These are phyloP conservation scores for Terfezia boudieri DNA, from an alignment of 495 filamentous ascomycete species.

Conservation along the genomic window DNA sequence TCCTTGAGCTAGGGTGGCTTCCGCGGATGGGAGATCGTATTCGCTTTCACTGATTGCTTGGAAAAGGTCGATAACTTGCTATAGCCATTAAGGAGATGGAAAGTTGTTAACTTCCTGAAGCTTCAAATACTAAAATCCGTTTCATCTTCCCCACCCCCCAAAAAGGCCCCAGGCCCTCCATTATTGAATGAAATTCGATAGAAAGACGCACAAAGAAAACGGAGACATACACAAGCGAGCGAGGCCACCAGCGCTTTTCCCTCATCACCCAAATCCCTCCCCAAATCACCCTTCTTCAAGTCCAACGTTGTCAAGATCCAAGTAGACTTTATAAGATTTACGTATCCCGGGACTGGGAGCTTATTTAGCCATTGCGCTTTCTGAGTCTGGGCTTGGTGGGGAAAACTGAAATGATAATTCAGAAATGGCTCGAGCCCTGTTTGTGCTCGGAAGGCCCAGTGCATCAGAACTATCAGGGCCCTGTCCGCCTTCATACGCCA, in stretches of 20 bases:
- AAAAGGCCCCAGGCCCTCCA: too few relatives aligned
- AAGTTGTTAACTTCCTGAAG: background rate
- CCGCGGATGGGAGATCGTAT: background rate
- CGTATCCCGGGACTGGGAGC: conserved; percentile 4
- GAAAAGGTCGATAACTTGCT: conserved; percentile 12
- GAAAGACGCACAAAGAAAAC: too few relatives aligned
- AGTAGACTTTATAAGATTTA: conserved; percentile 13
- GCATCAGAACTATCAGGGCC: background rate
- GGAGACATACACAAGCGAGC: conserved; percentile 5
- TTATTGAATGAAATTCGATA: too few relatives aligned
- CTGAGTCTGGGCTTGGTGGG: background rate
- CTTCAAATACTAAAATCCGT: too few relatives aligned
- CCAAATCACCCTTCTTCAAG: background rate
- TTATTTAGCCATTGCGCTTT: background rate
- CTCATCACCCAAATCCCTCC: conserved; percentile 5
- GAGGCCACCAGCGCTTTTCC: conserved; percentile 5
- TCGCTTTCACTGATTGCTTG: background rate
- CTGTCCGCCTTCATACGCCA: background rate
- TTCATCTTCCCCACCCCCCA: too few relatives aligned
- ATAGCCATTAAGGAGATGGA: background rate
- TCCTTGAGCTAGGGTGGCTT: background rate
- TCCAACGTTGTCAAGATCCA: conserved; percentile 7
- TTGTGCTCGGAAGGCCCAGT: background rate
- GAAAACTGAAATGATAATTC: background rate
- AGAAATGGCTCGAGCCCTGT: background rate